Evolutionary conservation across 768 basidiomycete genomes (phyloP).

Genomic region (Termitomyces bulborhizus): DNA sequence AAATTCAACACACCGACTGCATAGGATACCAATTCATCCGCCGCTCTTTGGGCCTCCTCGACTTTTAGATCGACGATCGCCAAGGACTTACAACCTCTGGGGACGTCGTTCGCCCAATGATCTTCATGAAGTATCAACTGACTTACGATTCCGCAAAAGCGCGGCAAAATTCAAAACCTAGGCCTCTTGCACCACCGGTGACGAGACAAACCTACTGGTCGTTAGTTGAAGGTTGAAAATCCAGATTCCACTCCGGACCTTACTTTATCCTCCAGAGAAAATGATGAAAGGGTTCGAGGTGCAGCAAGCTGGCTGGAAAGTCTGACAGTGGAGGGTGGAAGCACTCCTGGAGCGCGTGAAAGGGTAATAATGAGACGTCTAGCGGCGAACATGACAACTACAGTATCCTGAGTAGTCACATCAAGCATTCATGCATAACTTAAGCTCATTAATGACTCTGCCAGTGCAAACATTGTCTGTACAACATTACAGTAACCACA

Average conservation of each 20-base stretch:
- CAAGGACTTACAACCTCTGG: conserved; percentile 72
- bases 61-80: conserved; percentile 80
- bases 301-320: conserved; percentile 3
- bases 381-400: neutral
- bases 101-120: neutral
- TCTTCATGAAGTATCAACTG: conserved; percentile 7
- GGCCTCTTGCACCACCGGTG: conserved; percentile 88
- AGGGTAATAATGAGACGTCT: neutral
- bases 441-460: no score
- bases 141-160: conserved; percentile 83
- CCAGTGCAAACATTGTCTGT: neutral
- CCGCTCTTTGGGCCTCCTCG: conserved; percentile 60
- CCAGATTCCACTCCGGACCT: neutral
- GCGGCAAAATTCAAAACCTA: conserved; percentile 87
- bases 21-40: conserved; percentile 49
- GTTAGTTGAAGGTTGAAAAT: neutral
- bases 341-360: neutral
- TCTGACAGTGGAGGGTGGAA: neutral
- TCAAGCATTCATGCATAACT: no score
- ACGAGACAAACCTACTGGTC: conserved; percentile 73
- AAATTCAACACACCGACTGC: conserved; percentile 17
- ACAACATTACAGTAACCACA: neutral
- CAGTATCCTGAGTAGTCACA: no score
- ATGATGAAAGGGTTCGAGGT: conserved; percentile 58
- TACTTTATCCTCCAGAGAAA: conserved; percentile 79